Conservation (phyloP, 1,139 yeast species). For the Pichia sp. region DNA sequence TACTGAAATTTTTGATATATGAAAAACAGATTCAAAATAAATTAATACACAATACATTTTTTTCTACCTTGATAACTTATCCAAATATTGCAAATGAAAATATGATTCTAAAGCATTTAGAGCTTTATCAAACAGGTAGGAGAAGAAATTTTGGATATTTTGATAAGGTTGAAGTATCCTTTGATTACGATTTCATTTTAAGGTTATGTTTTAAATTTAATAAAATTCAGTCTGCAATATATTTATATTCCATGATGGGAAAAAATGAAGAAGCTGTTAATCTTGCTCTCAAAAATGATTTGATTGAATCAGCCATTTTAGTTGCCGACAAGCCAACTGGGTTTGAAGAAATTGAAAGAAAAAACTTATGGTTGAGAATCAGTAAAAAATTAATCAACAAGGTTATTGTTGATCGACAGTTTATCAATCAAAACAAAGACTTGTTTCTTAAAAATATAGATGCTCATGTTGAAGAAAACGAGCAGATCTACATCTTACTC, state of each 20-base stretch:
- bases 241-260: conserved; percentile 59
- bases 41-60: conserved; percentile 61
- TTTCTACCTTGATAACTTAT: conserved; percentile 65
- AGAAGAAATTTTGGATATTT: conserved; percentile 11
- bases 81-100: conserved; percentile 38
- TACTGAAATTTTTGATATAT: conserved; percentile 54
- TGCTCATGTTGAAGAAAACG: not conserved
- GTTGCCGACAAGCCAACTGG: conserved; percentile 48
- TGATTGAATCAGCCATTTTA: conserved; percentile 54
- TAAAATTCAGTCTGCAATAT: conserved; percentile 60
- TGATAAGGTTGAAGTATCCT: conserved; percentile 22
- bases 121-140: conserved; percentile 26
- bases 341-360: conserved; percentile 39
- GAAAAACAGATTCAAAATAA: conserved; percentile 44
- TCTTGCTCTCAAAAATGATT: conserved; percentile 58
- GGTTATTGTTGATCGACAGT: conserved; percentile 26
- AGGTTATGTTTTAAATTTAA: conserved; percentile 62
- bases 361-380: conserved; percentile 68
- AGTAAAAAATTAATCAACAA: conserved; percentile 51
- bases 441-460: conserved; percentile 14
- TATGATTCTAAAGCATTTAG: conserved; percentile 41
- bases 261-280: conserved; percentile 77
- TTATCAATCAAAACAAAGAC: conserved; percentile 20
- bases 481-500: conserved; percentile 25
- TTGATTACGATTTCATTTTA: conserved; percentile 71